A percentile compares a stretch with the other conserved stretches of the same genome.
phyloP scores from a whole-genome alignment of 352 stramenopile genomes.

The Thalassiosira allenii region DNA sequence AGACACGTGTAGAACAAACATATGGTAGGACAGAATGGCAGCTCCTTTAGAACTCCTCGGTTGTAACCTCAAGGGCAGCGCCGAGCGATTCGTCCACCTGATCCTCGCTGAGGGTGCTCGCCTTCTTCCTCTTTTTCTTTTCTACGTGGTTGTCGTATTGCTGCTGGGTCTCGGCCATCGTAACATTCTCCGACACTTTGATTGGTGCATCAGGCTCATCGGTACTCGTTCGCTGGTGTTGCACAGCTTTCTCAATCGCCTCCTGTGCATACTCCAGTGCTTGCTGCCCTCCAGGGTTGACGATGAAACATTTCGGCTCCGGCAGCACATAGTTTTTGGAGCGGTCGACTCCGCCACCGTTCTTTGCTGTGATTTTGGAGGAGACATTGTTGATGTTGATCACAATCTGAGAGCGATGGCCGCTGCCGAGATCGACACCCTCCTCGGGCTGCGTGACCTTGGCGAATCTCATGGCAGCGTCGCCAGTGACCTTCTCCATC shows the following conservation, averaged over 20 bases:
- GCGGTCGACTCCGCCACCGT: conserved; percentile 15
- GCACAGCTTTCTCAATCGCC: not conserved
- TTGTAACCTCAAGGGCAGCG: not conserved
- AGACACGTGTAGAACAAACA: not conserved
- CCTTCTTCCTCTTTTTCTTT: not conserved
- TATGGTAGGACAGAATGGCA: not conserved
- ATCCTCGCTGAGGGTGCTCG: not conserved
- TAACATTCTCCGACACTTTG: not conserved
- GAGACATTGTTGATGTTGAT: conserved; percentile 18
- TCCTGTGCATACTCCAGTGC: not conserved
- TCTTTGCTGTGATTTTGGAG: not conserved
- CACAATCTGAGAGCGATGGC: conserved; percentile 1
- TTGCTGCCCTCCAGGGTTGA: not conserved
- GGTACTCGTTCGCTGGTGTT: not conserved
- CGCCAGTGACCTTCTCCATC: not conserved
- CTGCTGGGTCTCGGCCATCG: not conserved
- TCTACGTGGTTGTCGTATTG: not conserved
- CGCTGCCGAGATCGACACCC: conserved; percentile 9
- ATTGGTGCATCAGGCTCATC: not conserved
- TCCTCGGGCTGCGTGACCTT: conserved; percentile 1
- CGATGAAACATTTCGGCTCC: not conserved
- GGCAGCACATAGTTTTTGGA: not conserved
- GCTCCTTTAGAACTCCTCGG: not conserved
- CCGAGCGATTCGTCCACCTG: not conserved
- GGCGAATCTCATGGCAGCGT: conserved; percentile 8